Evolutionary conservation across 352 stramenopile species (phyloP).

Genomic region (Phytophthora parvispora): DNA sequence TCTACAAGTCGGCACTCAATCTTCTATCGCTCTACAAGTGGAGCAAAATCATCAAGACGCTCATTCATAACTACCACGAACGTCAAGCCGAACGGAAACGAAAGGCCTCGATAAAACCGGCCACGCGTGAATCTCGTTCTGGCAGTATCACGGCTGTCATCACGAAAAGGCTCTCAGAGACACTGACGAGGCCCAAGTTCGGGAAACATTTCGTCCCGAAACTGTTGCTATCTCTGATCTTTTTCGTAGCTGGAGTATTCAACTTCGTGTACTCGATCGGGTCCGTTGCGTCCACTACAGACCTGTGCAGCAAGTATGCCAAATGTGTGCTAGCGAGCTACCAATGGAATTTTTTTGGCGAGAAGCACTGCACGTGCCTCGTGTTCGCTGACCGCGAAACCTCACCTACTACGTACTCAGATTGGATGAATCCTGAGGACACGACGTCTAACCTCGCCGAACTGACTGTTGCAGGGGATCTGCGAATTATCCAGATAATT

Average conservation of each 20-base stretch:
- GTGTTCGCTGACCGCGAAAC: slow-evolving; percentile 50
- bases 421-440: slow-evolving; percentile 54
- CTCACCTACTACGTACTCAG: slow-evolving; percentile 32
- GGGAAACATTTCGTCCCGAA: slow-evolving; percentile 26
- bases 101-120: slow-evolving; percentile 10
- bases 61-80: slow-evolving; percentile 43
- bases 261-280: slow-evolving; percentile 43
- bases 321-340: slow-evolving; percentile 52
- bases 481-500: slow-evolving; percentile 42
- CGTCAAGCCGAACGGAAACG: slow-evolving; percentile 13
- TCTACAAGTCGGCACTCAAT: slow-evolving; percentile 49
- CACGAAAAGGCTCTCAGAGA: slow-evolving; percentile 3
- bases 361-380: slow-evolving; percentile 40
- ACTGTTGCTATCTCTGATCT: slow-evolving; percentile 42
- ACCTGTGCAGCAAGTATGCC: slow-evolving; percentile 39
- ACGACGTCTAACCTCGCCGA: slow-evolving; percentile 33
- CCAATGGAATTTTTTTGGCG: slow-evolving; percentile 47
- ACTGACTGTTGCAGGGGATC: slow-evolving; percentile 38
- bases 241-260: slow-evolving; percentile 25
- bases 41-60: slow-evolving; percentile 43
- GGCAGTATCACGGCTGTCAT: slow-evolving; percentile 13
- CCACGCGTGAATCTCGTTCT: not conserved
- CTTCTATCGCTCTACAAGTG: slow-evolving; percentile 60
- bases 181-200: slow-evolving; percentile 12
- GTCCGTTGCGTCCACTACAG: slow-evolving; percentile 32